These are phyloP conservation scores for Hyaloperonospora arabidopsidis DNA, from an alignment of 352 stramenopile genomes.

Conservation along the genomic window DNA sequence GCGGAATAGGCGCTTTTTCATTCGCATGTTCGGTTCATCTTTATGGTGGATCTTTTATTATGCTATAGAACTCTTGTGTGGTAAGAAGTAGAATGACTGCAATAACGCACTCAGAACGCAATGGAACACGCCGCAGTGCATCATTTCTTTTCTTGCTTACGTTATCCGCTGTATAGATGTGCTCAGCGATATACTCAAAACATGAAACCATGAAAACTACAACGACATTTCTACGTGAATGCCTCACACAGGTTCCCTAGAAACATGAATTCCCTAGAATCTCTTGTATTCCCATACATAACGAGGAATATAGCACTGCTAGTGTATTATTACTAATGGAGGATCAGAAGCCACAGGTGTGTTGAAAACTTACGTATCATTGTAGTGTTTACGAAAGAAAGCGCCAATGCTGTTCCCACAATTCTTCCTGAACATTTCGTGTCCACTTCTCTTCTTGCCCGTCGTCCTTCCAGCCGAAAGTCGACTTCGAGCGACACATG, in stretches of 20 bases:
- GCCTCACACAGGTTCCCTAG: too few relatives aligned
- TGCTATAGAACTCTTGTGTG: conserved; percentile 28
- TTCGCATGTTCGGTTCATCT: conserved; percentile 28
- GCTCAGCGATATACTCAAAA: too few relatives aligned
- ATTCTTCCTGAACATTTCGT: conserved; percentile 11
- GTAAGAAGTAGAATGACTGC: conserved; percentile 37
- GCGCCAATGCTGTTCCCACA: conserved; percentile 23
- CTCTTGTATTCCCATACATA: too few relatives aligned
- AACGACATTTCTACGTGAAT: too few relatives aligned
- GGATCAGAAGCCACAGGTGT: too few relatives aligned
- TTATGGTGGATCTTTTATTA: conserved; percentile 38
- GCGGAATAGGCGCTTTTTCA: conserved; percentile 23
- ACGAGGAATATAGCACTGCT: too few relatives aligned
- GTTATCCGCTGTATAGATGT: too few relatives aligned
- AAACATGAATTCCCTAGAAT: too few relatives aligned
- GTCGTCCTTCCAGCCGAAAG: conserved; percentile 1
- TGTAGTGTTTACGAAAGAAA: conserved; percentile 25
- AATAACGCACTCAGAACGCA: conserved; percentile 24
- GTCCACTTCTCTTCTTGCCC: conserved; percentile 13
- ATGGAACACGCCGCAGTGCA: conserved; percentile 1
- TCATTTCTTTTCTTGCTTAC: too few relatives aligned
- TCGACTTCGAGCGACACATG: conserved; percentile 25
- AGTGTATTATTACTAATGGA: too few relatives aligned
- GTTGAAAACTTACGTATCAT: neutral
- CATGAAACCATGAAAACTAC: too few relatives aligned